A percentile compares a stretch with the other conserved stretches of the same genome.
Conservation (phyloP, 2,329 filamentous ascomycete genomes). For the Cladosporium sp. region DNA sequence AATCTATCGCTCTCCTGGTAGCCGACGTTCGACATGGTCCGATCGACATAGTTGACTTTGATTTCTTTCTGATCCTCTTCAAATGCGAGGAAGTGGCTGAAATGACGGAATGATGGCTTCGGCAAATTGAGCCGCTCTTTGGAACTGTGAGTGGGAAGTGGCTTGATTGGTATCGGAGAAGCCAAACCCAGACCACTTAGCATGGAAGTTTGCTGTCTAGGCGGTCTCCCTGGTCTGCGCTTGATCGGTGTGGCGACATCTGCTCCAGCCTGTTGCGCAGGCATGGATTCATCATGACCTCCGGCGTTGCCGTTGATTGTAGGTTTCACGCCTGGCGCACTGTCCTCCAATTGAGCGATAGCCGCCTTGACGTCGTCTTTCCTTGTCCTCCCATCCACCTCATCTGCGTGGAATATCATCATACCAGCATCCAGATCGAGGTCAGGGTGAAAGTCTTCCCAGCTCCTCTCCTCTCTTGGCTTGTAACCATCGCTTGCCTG, state of each 20-base stretch:
- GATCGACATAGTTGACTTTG: conserved; percentile 81
- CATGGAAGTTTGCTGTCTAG: conserved; percentile 59
- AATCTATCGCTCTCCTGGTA: conserved; percentile 95
- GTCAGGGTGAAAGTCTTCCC: conserved; percentile 97
- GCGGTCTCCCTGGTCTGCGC: conserved; percentile 60
- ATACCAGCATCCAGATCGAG: conserved; percentile 83
- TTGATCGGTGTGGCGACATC: conserved; percentile 36
- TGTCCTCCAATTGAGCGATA: conserved; percentile 16
- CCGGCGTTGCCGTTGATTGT: conserved; percentile 24
- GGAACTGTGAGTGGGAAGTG: conserved; percentile 73
- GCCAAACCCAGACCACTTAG: conserved; percentile 57
- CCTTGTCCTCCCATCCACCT: conserved; percentile 68
- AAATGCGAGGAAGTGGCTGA: conserved; percentile 74
- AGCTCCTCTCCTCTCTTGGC: conserved; percentile 90
- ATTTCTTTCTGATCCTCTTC: conserved; percentile 83
- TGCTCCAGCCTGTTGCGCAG: conserved; percentile 2
- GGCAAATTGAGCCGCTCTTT: conserved; percentile 77
- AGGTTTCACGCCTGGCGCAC: not conserved
- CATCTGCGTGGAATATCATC: conserved; percentile 73
- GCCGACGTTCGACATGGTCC: conserved; percentile 91
- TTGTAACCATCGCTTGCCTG: conserved; percentile 96
- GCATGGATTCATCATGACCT: conserved; percentile 18
- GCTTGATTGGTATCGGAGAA: conserved; percentile 62
- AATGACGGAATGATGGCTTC: conserved; percentile 68
- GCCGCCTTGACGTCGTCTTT: conserved; percentile 43